Conservation (phyloP, 225 moss, liverwort and hornwort species). For the Climacium dendroides region DNA sequence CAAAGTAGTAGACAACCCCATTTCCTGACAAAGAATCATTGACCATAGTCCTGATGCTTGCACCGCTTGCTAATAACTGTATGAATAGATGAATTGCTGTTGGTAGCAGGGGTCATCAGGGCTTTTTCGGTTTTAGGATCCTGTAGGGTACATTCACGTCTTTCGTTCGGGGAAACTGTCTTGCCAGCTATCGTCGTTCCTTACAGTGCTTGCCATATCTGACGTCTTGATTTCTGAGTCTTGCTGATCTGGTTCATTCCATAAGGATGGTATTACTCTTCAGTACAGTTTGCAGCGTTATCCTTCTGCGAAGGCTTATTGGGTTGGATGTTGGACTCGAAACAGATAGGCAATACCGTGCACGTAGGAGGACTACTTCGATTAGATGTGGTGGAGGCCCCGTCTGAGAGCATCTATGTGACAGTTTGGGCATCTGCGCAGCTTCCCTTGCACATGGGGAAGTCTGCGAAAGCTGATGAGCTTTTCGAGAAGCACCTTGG, state of each 20-base stretch:
- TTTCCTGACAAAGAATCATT: not conserved
- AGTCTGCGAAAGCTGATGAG: constrained; percentile 67
- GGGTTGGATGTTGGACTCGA: not conserved
- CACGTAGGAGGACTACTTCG: constrained; percentile 71
- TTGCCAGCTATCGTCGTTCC: not conserved
- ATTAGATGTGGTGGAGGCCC: constrained; percentile 64
- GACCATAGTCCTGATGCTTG: not conserved
- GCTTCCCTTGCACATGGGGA: constrained; percentile 92
- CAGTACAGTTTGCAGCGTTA: not conserved
- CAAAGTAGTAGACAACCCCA: not conserved
- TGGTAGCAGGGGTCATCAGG: not conserved
- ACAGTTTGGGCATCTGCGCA: constrained; percentile 85
- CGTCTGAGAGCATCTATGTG: constrained; percentile 89
- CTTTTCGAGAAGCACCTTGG: constrained; percentile 87
- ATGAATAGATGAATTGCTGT: not conserved
- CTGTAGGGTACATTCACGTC: not conserved
- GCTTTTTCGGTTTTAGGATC: not conserved
- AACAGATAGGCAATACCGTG: constrained; percentile 66
- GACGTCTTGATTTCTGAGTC: not conserved
- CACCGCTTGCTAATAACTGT: not conserved
- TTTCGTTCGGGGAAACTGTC: not conserved
- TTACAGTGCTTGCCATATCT: not conserved
- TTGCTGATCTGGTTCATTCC: not conserved
- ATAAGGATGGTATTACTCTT: not conserved
- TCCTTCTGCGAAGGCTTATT: not conserved